phyloP scores from a whole-genome alignment of 352 stramenopile genomes.

The Albugo laibachii region DNA sequence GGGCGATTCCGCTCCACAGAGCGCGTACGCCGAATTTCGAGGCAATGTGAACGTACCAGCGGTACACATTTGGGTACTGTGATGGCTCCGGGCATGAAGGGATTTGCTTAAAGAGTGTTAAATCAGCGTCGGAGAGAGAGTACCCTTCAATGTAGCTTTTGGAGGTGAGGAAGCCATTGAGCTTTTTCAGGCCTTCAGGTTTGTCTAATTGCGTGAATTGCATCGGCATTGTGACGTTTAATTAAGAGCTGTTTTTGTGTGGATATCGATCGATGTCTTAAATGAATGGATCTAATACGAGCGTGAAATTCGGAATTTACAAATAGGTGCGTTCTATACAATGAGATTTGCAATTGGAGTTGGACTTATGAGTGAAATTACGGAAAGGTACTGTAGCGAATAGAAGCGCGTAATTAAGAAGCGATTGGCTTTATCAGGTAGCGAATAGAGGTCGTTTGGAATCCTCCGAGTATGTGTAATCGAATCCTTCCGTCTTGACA shows the following conservation, averaged over 20 bases:
- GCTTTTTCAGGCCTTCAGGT: slow-evolving; percentile 45
- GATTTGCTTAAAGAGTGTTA: slow-evolving; percentile 31
- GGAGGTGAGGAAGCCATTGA: slow-evolving; percentile 61
- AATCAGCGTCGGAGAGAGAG: slow-evolving; percentile 43
- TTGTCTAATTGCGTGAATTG: slow-evolving; percentile 42
- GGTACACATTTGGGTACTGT: slow-evolving; percentile 44
- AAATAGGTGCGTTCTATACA: no score
- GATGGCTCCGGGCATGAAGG: slow-evolving; percentile 16
- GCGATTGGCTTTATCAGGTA: no score
- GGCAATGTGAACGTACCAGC: slow-evolving; percentile 46
- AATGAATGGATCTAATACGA: no score
- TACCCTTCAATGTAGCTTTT: slow-evolving; percentile 66
- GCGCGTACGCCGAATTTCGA: slow-evolving; percentile 29
- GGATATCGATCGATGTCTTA: no score
- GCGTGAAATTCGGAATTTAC: no score
- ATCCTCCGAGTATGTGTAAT: slow-evolving; percentile 31
- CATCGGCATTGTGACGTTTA: slow-evolving; percentile 18
- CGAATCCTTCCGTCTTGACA: slow-evolving; percentile 41
- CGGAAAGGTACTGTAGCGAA: no score
- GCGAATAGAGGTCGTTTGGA: no score
- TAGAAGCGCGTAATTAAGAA: no score
- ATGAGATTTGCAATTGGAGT: no score
- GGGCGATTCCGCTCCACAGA: slow-evolving; percentile 13
- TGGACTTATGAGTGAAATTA: no score
- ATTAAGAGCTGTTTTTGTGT: no score